Percentiles rank a stretch among this genome's conserved stretches.
Conservation (phyloP, 768 basidiomycete species). For the Lactifluus subvellereus region DNA sequence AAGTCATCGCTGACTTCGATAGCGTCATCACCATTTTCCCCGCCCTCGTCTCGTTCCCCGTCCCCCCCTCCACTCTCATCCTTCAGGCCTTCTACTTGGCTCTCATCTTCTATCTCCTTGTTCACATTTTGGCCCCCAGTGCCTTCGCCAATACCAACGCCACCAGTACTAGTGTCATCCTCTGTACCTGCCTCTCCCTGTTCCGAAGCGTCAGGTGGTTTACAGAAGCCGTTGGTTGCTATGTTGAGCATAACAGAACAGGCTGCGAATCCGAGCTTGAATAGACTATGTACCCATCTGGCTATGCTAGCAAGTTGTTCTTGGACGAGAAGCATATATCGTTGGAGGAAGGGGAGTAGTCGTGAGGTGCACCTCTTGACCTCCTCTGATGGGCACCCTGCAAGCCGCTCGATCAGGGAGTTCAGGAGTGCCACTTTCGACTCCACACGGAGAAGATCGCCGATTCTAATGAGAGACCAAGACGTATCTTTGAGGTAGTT, state of each 20-base stretch:
- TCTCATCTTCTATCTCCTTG: slow-evolving; percentile 93
- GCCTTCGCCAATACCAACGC: slow-evolving; percentile 87
- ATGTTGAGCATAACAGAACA: slow-evolving; percentile 68
- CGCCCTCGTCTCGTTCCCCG: slow-evolving; percentile 31
- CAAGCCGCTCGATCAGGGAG: slow-evolving; percentile 36
- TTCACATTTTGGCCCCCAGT: slow-evolving; percentile 81
- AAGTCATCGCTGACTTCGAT: slow-evolving; percentile 92
- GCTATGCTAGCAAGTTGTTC: slow-evolving; percentile 52
- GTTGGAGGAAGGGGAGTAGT: slow-evolving; percentile 69
- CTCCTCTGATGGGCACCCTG: slow-evolving; percentile 31
- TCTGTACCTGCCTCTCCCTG: slow-evolving; percentile 42
- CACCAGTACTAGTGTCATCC: slow-evolving; percentile 47
- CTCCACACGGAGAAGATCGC: slow-evolving; percentile 44
- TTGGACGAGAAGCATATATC: slow-evolving; percentile 52
- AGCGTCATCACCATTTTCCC: slow-evolving; percentile 58
- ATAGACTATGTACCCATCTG: slow-evolving; percentile 67
- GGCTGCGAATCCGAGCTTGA: slow-evolving; percentile 80
- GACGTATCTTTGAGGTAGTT: slow-evolving; percentile 49
- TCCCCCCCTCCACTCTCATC: slow-evolving; percentile 42
- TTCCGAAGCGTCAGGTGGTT: slow-evolving; percentile 70
- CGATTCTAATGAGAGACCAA: slow-evolving; percentile 40
- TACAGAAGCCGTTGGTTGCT: slow-evolving; percentile 87
- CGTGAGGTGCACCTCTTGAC: slow-evolving; percentile 37
- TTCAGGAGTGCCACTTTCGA: slow-evolving; percentile 40
- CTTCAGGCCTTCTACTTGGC: slow-evolving; percentile 90